Percentiles rank a stretch among this genome's conserved stretches.
These are phyloP conservation scores for Gastrolobium villosum DNA, from an alignment of 306 rosid genomes.

Conservation along the genomic window DNA sequence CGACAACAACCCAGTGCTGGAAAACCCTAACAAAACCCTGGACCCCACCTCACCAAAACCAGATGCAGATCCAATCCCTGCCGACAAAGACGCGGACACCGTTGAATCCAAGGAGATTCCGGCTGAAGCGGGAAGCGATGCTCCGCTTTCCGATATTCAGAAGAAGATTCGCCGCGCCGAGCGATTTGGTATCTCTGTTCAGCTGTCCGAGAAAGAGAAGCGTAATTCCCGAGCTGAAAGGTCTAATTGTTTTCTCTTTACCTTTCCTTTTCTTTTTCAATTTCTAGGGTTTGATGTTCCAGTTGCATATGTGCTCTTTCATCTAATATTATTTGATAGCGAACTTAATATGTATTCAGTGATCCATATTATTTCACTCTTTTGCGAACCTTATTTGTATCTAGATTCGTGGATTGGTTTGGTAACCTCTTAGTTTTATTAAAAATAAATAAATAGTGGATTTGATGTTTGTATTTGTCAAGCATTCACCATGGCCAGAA, in stretches of 20 bases:
- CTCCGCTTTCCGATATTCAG: conserved; percentile 59
- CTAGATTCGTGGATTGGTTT: no score
- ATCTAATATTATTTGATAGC: background rate
- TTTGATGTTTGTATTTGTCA: no score
- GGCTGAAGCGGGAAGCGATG: conserved; percentile 39
- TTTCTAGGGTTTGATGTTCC: background rate
- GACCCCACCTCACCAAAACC: conserved; percentile 45
- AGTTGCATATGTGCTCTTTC: background rate
- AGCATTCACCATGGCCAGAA: no score
- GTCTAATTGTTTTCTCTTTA: conserved; percentile 41
- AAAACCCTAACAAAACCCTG: conserved; percentile 73
- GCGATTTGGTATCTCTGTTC: conserved; percentile 89
- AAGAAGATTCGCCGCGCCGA: conserved; percentile 93
- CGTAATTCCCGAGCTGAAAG: conserved; percentile 94
- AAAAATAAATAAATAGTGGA: no score
- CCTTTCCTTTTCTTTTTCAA: no score
- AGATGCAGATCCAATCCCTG: conserved; percentile 43
- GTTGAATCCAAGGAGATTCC: conserved; percentile 46
- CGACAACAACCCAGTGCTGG: conserved; percentile 49
- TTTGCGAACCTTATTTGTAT: background rate
- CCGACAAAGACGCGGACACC: conserved; percentile 39
- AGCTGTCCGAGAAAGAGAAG: conserved; percentile 79
- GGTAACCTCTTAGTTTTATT: no score
- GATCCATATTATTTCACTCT: background rate
- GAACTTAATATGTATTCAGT: background rate